A percentile compares a stretch with the other conserved stretches of the same genome.
Conservation (phyloP, 1,284 basidiomycete genomes). For the Rhodotorula mucilaginosa region DNA sequence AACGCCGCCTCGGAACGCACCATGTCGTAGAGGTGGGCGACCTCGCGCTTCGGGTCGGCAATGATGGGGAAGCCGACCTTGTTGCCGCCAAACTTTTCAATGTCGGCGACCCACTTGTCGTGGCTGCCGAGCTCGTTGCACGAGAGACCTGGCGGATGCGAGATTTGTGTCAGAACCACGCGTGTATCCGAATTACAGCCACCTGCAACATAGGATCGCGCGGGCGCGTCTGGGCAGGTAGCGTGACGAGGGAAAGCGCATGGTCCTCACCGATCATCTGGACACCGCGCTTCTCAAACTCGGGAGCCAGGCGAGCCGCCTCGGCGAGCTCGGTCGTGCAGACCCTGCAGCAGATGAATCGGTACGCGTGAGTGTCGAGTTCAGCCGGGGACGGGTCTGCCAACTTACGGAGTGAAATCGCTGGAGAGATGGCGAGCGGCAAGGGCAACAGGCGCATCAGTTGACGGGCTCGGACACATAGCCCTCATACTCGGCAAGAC, state of each 20-base stretch:
- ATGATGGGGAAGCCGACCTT: slow-evolving; percentile 92
- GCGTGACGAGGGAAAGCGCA: slow-evolving; percentile 45
- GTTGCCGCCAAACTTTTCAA: slow-evolving; percentile 66
- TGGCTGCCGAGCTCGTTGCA: slow-evolving; percentile 85
- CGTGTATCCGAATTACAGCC: background rate
- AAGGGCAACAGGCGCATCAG: background rate
- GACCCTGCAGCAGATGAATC: slow-evolving; percentile 23
- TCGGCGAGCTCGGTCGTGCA: slow-evolving; percentile 90
- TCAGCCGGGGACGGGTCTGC: background rate
- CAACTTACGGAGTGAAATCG: slow-evolving; percentile 56
- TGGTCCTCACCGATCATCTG: slow-evolving; percentile 90
- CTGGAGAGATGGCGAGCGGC: slow-evolving; percentile 40
- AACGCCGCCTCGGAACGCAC: slow-evolving; percentile 53
- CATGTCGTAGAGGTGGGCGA: slow-evolving; percentile 86
- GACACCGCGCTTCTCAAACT: slow-evolving; percentile 83
- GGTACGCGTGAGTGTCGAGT: background rate
- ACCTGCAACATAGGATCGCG: background rate
- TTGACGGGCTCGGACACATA: too few species aligned
- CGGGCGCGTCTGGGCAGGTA: too few species aligned
- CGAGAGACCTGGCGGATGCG: slow-evolving; percentile 86
- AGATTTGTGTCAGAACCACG: slow-evolving; percentile 62
- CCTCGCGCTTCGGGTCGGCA: slow-evolving; percentile 81
- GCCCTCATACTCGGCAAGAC: background rate
- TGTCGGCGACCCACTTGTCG: slow-evolving; percentile 49
- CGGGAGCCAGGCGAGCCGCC: slow-evolving; percentile 77